phyloP scores from a whole-genome alignment of 2,329 filamentous ascomycete genomes.

The Ramularia endophylla region DNA sequence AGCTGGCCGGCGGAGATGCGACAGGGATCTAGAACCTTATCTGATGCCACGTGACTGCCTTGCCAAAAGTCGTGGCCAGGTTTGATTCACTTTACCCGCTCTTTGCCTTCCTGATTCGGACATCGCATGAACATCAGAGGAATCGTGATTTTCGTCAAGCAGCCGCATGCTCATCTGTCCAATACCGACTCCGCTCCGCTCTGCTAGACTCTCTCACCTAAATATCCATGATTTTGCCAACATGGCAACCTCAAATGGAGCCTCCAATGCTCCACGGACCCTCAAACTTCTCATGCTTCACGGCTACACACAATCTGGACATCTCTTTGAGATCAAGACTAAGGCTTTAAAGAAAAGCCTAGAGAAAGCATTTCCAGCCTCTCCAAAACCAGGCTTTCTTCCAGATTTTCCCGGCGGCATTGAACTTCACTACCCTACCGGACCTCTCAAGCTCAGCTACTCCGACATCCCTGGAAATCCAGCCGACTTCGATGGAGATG shows the following conservation, averaged over 20 bases:
- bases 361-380: constrained; percentile 62
- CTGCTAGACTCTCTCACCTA: neutral
- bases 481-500: constrained; percentile 27
- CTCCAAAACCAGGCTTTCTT: constrained; percentile 43
- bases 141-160: too few species aligned
- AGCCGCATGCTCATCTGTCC: constrained; percentile 5
- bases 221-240: neutral
- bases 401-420: constrained; percentile 34
- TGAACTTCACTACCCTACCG: constrained; percentile 44
- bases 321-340: constrained; percentile 80
- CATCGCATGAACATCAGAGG: too few species aligned
- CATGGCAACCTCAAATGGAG: constrained; percentile 11
- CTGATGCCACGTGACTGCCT: too few species aligned
- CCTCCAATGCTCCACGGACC: constrained; percentile 15
- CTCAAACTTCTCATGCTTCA: constrained; percentile 48
- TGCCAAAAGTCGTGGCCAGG: too few species aligned
- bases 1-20: too few species aligned
- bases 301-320: constrained; percentile 85
- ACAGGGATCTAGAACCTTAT: too few species aligned
- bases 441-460: constrained; percentile 37
- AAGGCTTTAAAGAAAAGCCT: constrained; percentile 79
- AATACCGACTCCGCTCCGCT: too few species aligned
- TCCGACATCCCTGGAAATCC: constrained; percentile 56
- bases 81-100: too few species aligned
- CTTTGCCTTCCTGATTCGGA: too few species aligned